These are phyloP conservation scores for Metschnikowia lochheadii DNA, from an alignment of 805 yeast genomes.

Conservation along the genomic window DNA sequence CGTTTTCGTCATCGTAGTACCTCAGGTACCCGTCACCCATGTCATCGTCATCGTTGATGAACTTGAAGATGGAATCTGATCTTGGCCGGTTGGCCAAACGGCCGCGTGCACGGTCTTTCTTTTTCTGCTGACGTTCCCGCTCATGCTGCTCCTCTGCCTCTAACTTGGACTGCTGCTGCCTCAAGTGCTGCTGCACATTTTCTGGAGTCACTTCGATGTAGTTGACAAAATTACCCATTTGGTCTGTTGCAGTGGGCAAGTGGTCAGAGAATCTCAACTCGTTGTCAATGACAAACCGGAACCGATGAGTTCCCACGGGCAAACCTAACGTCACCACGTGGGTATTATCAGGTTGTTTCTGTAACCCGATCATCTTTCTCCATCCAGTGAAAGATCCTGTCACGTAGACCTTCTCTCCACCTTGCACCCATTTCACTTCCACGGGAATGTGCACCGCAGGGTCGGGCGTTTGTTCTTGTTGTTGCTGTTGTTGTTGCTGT, in stretches of 20 bases:
- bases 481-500: neutral
- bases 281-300: slow-evolving; percentile 90
- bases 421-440: slow-evolving; percentile 88
- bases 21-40: slow-evolving; percentile 80
- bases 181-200: slow-evolving; percentile 28
- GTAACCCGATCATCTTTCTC: slow-evolving; percentile 94
- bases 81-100: slow-evolving; percentile 33
- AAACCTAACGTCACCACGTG: slow-evolving; percentile 69
- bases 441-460: slow-evolving; percentile 43
- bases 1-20: slow-evolving; percentile 57
- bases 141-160: slow-evolving; percentile 20
- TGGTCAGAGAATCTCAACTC: slow-evolving; percentile 84
- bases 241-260: slow-evolving; percentile 95
- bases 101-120: slow-evolving; percentile 21
- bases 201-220: slow-evolving; percentile 71
- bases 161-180: slow-evolving; percentile 22
- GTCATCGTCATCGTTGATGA: slow-evolving; percentile 68
- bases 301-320: slow-evolving; percentile 89
- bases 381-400: slow-evolving; percentile 98
- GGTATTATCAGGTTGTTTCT: slow-evolving; percentile 47
- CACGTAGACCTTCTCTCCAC: slow-evolving; percentile 93
- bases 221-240: slow-evolving; percentile 92
- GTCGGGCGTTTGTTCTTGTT: slow-evolving; percentile 17
- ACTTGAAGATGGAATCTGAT: slow-evolving; percentile 58
- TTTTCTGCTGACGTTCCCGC: slow-evolving; percentile 5